Base-by-base conservation (phyloP, 805 yeast species). In the Kazachstania martiniae region DNA sequence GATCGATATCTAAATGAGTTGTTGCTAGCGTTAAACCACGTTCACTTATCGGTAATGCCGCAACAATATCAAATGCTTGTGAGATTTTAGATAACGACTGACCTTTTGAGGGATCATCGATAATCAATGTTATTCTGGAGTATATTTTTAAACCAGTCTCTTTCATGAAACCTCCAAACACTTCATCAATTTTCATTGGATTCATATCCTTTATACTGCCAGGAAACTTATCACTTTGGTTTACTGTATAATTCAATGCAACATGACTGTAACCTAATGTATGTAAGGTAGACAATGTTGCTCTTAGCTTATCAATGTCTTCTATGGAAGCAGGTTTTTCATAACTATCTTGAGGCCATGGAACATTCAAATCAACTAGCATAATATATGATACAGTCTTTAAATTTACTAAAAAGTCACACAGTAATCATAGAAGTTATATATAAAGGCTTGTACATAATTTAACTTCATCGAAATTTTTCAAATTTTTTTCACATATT, bases 31-130 rank as follows among this genome's bases (percentile, higher is more conserved):
- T 76, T 12, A 91, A 61, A 4, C 86, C 82, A 51, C 75, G 78
- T 51, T 91, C 98, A 31, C 78, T 71, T 15, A 63, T 46, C 1
- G 98, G 98, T 42, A 76, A 70, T 1, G 89, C 77, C 0, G 95
- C 83, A 6, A 91, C 65, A 3, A 91, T 56, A 52, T 91, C 97
- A 51, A 80, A 91, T 8, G 49, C 51, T 29, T 53, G 56, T 5
- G 57, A 48, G 12, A 55, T 51, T 32, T 54, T 56, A 10, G 54
- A 38, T 18, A 55, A 35, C 12, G 54, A 73, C 44, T 78, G 89
- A 27, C 81, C 74, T 41, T 81, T 81, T 6, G 84, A 65, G 1
- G 89, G 77, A 39, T 86, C 95, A 39, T 74, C 81, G 8, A 87
- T 68, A 9, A 74, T 62, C 6, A 91, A 48, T 0, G 97, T 91